Evolutionary conservation across 441 rosid species (phyloP).

Genomic region (California macrophylla): DNA sequence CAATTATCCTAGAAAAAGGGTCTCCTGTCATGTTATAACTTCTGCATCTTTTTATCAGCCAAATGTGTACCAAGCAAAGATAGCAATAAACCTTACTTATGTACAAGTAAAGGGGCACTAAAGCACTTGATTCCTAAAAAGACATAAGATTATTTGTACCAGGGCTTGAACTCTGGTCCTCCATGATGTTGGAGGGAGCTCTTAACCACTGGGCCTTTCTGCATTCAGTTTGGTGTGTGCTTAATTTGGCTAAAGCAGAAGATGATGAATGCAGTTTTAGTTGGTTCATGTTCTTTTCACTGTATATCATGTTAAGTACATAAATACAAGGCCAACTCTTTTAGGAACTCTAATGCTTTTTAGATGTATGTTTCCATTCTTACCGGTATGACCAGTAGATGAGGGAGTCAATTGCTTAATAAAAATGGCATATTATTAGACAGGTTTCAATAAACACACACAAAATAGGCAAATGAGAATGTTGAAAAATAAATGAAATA

Average conservation of each 20-base stretch:
- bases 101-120: not conserved
- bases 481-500: not conserved
- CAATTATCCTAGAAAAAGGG: not conserved
- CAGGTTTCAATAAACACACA: conserved; percentile 34
- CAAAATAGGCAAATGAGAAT: conserved; percentile 69
- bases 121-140: too few relatives aligned
- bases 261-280: not conserved
- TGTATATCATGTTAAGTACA: not conserved
- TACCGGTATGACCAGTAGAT: not conserved
- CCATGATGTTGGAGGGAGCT: too few relatives aligned
- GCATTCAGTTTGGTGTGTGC: not conserved
- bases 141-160: not conserved
- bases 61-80: too few relatives aligned
- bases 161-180: too few relatives aligned
- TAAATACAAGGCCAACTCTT: not conserved
- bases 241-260: not conserved
- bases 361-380: not conserved
- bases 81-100: not conserved
- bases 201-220: too few relatives aligned
- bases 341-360: not conserved
- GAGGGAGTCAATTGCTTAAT: not conserved
- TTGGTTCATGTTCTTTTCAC: not conserved
- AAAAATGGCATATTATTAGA: not conserved
- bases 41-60: not conserved
- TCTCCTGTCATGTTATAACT: not conserved